A percentile compares a stretch with the other conserved stretches of the same genome.
Evolutionary conservation across 2,329 filamentous ascomycete genomes (phyloP).

Genomic region (Lizonia empirigonia): DNA sequence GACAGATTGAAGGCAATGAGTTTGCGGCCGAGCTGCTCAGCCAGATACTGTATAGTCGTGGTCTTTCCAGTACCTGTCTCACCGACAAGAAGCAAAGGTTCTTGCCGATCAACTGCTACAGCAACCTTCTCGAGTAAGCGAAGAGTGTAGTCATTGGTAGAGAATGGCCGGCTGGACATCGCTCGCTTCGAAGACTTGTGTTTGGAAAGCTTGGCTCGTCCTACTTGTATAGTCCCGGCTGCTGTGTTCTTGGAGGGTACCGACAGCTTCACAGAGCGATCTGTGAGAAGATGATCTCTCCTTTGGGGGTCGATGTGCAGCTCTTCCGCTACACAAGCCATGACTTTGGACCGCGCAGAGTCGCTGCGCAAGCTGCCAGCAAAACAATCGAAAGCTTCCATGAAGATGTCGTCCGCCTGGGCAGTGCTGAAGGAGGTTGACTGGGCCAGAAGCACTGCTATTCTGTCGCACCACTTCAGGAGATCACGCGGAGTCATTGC

Average conservation of each 20-base stretch:
- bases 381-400: slow-evolving; percentile 94
- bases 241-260: slow-evolving; percentile 38
- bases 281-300: slow-evolving; percentile 75
- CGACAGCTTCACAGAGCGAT: slow-evolving; percentile 70
- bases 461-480: slow-evolving; percentile 85
- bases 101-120: slow-evolving; percentile 78
- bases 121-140: slow-evolving; percentile 87
- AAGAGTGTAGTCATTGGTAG: slow-evolving; percentile 83
- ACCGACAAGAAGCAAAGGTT: slow-evolving; percentile 92
- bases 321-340: slow-evolving; percentile 77
- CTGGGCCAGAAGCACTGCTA: slow-evolving; percentile 68
- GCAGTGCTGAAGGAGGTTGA: slow-evolving; percentile 68
- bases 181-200: slow-evolving; percentile 49
- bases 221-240: slow-evolving; percentile 40
- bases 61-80: slow-evolving; percentile 99
- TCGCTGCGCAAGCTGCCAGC: slow-evolving; percentile 76
- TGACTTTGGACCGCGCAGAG: slow-evolving; percentile 64
- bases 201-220: slow-evolving; percentile 55
- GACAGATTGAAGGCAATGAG: slow-evolving; percentile 94
- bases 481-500: slow-evolving; percentile 76
- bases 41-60: slow-evolving; percentile 90
- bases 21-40: slow-evolving; percentile 80
- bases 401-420: slow-evolving; percentile 84
- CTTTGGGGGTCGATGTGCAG: slow-evolving; percentile 85
- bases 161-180: slow-evolving; percentile 66